These are phyloP conservation scores for Pythium rhizo-oryzae DNA, from an alignment of 352 stramenopile species.

Conservation along the genomic window DNA sequence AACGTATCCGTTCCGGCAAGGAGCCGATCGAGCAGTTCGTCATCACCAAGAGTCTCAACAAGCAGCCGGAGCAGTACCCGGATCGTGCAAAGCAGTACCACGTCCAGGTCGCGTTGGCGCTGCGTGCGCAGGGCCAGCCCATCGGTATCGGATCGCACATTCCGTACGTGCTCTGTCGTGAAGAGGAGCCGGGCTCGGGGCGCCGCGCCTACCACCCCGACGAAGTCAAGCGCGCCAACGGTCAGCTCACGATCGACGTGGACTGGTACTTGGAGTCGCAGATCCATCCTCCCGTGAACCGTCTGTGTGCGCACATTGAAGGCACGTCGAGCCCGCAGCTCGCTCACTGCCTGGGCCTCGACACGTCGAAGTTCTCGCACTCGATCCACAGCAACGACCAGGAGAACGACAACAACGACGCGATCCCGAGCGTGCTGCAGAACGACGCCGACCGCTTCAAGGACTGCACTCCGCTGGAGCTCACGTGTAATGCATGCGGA, in stretches of 20 bases:
- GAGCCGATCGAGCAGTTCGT: constrained; percentile 97
- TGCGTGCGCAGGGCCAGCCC: constrained; percentile 94
- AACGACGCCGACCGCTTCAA: constrained; percentile 91
- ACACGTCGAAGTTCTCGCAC: constrained; percentile 94
- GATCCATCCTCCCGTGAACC: constrained; percentile 98
- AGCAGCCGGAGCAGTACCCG: constrained; percentile 97
- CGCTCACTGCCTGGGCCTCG: constrained; percentile 96
- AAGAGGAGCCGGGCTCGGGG: constrained; percentile 76
- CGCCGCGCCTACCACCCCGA: constrained; percentile 88
- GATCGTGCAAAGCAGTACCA: constrained; percentile 97
- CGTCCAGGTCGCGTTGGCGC: constrained; percentile 97
- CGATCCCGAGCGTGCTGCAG: constrained; percentile 89
- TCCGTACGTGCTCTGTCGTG: constrained; percentile 96
- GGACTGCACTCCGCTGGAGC: constrained; percentile 73
- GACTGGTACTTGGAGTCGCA: constrained; percentile 97
- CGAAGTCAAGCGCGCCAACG: constrained; percentile 73
- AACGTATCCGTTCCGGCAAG: constrained; percentile 94
- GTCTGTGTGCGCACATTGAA: constrained; percentile 99
- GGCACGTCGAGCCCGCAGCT: constrained; percentile 94
- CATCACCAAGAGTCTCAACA: constrained; percentile 99
- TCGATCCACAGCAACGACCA: constrained; percentile 80
- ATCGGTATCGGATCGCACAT: constrained; percentile 99
- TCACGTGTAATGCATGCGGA: constrained; percentile 76
- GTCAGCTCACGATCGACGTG: constrained; percentile 92
- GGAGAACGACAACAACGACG: constrained; percentile 81